Conservation (phyloP, 1,139 yeast genomes). For the Pichia inconspicua region DNA sequence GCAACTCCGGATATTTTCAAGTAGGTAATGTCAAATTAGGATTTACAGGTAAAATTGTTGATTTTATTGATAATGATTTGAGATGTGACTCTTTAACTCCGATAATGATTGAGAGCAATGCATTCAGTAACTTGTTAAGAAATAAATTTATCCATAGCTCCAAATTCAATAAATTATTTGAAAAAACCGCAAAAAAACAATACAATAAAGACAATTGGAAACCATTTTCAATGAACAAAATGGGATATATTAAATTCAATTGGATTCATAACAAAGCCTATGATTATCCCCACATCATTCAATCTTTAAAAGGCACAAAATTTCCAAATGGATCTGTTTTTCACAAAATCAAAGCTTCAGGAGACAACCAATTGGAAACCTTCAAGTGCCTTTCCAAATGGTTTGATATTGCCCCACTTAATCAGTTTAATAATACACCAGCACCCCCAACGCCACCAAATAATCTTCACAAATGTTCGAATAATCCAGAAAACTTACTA, state of each 20-base stretch:
- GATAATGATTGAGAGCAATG: constrained; percentile 23
- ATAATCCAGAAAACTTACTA: constrained; percentile 27
- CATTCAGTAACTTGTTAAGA: constrained; percentile 24
- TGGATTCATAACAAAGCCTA: neutral
- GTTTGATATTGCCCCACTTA: constrained; percentile 30
- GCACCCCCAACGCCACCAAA: constrained; percentile 29
- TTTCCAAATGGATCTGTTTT: constrained; percentile 26
- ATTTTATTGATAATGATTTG: constrained; percentile 23
- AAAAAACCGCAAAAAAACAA: constrained; percentile 8
- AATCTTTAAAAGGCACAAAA: constrained; percentile 15
- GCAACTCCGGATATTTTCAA: constrained; percentile 18
- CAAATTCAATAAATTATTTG: constrained; percentile 8
- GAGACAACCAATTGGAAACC: constrained; percentile 3
- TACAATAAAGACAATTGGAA: constrained; percentile 18
- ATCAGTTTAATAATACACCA: constrained; percentile 25
- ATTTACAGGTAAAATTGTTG: constrained; percentile 24
- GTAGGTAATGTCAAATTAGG: constrained; percentile 15
- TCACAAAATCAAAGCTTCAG: constrained; percentile 10
- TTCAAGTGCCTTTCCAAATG: constrained; percentile 25
- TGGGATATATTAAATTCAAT: constrained; percentile 23
- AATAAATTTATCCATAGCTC: constrained; percentile 13
- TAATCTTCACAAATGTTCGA: constrained; percentile 17
- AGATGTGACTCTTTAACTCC: constrained; percentile 14
- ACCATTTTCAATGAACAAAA: constrained; percentile 23
- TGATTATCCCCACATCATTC: constrained; percentile 3